phyloP scores from a whole-genome alignment of 495 filamentous ascomycete species.

The Penicillium atrosanguineum region DNA sequence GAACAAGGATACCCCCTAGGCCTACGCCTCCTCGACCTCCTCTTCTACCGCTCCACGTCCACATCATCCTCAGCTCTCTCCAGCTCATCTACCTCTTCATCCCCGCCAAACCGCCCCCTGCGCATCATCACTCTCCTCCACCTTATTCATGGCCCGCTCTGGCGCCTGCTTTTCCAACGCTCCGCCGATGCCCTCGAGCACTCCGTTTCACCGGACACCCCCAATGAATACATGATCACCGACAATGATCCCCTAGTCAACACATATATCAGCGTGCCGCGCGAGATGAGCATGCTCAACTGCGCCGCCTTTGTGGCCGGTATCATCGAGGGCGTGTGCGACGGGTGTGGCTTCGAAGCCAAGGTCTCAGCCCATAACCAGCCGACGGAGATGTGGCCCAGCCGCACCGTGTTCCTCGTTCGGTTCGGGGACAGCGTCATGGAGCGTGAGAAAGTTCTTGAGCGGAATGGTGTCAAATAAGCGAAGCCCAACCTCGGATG shows the following conservation, averaged over 20 bases:
- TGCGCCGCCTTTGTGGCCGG: constrained; percentile 95
- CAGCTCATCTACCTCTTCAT: constrained; percentile 67
- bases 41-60: constrained; percentile 63
- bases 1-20: constrained; percentile 93
- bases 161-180: constrained; percentile 87
- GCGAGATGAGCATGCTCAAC: constrained; percentile 93
- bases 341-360: constrained; percentile 84
- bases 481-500: not conserved
- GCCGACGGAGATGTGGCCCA: constrained; percentile 82
- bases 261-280: constrained; percentile 84
- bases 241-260: constrained; percentile 97
- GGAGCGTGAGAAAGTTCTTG: constrained; percentile 79
- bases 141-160: constrained; percentile 87
- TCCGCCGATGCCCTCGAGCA: constrained; percentile 91
- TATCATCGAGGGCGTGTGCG: constrained; percentile 92
- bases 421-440: constrained; percentile 85
- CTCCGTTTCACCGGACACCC: constrained; percentile 70
- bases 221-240: constrained; percentile 96
- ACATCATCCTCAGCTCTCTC: constrained; percentile 76
- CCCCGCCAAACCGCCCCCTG: constrained; percentile 71
- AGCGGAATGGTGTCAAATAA: constrained; percentile 46
- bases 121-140: constrained; percentile 90
- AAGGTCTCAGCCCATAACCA: constrained; percentile 91
- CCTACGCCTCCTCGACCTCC: constrained; percentile 89
- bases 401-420: constrained; percentile 91